phyloP scores from a whole-genome alignment of 2,329 filamentous ascomycete species.

The Fusarium robinianum region DNA sequence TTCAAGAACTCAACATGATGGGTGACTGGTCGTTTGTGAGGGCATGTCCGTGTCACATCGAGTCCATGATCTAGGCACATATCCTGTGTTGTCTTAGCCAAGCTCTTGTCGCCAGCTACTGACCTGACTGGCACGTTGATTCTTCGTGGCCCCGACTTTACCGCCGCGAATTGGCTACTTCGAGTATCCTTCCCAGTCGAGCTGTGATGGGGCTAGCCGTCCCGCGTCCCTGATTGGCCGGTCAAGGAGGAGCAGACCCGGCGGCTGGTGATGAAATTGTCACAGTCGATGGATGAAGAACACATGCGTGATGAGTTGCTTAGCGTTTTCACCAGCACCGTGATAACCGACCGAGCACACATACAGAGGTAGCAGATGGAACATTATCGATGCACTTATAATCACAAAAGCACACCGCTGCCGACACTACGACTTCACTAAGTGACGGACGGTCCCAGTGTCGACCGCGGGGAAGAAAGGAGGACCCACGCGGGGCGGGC shows the following conservation, averaged over 20 bases:
- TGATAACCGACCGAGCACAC: conserved; percentile 19
- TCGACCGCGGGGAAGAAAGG: conserved; percentile 27
- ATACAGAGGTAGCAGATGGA: conserved; percentile 20
- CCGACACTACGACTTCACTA: conserved; percentile 21
- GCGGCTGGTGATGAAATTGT: conserved; percentile 29
- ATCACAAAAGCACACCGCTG: conserved; percentile 32
- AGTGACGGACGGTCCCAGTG: conserved; percentile 6
- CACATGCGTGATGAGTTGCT: conserved; percentile 23
- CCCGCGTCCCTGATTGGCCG: conserved; percentile 25
- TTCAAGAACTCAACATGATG: no score
- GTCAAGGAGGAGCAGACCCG: conserved; percentile 15
- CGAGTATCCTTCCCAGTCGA: conserved; percentile 17
- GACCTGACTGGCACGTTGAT: conserved; percentile 15
- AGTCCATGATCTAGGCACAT: conserved; percentile 4
- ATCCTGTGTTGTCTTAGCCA: conserved; percentile 8
- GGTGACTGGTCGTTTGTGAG: no score
- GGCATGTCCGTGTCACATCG: conserved; percentile 2
- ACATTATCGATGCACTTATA: conserved; percentile 26
- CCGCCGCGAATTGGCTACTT: conserved; percentile 22
- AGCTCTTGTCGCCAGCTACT: conserved; percentile 25
- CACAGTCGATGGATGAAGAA: conserved; percentile 28
- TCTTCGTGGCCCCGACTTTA: conserved; percentile 19
- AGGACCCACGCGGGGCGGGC: conserved; percentile 13
- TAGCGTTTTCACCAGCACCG: conserved; percentile 25
- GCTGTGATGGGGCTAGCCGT: conserved; percentile 27